Percentiles rank a stretch among this genome's conserved stretches.
Evolutionary conservation across 371 early-diverging fungal genomes (phyloP).

Genomic region (Mortierella sp.): DNA sequence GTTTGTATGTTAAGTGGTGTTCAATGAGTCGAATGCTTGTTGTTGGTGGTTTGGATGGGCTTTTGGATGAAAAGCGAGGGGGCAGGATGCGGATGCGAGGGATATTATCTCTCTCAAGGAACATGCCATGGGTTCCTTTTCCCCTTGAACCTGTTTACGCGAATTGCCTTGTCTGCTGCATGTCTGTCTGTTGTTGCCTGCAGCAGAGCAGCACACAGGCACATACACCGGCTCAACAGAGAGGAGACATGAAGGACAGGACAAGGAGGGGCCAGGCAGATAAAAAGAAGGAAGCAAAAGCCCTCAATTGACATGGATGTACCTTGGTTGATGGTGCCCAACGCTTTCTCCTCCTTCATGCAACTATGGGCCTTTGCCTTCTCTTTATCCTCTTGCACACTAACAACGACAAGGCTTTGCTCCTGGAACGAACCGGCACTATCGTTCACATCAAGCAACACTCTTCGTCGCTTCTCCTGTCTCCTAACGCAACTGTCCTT

Average conservation of each 20-base stretch:
- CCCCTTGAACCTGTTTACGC: neutral
- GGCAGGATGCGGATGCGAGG: neutral
- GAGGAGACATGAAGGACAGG: neutral
- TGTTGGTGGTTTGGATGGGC: neutral
- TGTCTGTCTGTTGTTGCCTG: neutral
- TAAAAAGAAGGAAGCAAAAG: neutral
- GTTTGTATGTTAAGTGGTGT: neutral
- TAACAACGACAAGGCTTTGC: neutral
- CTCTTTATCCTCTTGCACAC: constrained; percentile 3
- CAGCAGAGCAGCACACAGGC: neutral
- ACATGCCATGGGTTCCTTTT: neutral
- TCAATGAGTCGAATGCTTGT: neutral
- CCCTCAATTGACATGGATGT: neutral
- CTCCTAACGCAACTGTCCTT: constrained; percentile 4
- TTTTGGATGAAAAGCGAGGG: too few species aligned
- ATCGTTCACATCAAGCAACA: constrained; percentile 9
- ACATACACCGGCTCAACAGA: neutral
- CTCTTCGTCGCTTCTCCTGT: neutral
- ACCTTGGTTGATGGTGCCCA: neutral
- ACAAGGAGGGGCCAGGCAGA: neutral
- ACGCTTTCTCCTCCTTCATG: neutral
- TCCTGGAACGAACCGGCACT: constrained; percentile 21
- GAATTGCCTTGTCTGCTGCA: neutral
- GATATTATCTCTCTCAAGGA: neutral
- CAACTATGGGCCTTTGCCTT: neutral